Evolutionary conservation across 164 flowering plant genomes (phyloP).

Genomic region (Amborella trichopoda): DNA sequence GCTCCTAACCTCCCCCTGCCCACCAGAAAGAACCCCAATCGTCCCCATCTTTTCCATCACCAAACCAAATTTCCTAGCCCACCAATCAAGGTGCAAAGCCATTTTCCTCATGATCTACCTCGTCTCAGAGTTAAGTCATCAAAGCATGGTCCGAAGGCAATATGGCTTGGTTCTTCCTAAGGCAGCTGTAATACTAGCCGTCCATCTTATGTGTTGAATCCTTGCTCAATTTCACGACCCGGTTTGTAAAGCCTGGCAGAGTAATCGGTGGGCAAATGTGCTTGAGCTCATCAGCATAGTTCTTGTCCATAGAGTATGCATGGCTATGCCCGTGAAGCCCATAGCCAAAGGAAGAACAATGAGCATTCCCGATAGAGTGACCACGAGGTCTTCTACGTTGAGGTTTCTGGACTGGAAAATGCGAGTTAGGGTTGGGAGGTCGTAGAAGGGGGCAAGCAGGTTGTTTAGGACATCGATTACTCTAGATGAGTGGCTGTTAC

Average conservation of each 20-base stretch:
- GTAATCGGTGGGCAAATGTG: conserved; percentile 4
- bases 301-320: background rate
- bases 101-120: conserved; percentile 4
- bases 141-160: conserved; percentile 11
- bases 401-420: conserved; percentile 8
- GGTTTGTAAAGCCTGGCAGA: background rate
- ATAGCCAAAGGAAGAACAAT: conserved; percentile 5
- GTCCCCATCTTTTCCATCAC: conserved; percentile 17
- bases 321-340: conserved; percentile 8
- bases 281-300: conserved; percentile 4
- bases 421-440: background rate
- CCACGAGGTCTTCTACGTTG: conserved; percentile 12
- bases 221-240: conserved; percentile 2
- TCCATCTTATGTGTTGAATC: conserved; percentile 2
- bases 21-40: conserved; percentile 5
- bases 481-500: conserved; percentile 5
- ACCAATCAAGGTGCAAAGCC: background rate
- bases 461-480: background rate
- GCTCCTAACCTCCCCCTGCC: conserved; percentile 21
- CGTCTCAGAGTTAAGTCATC: conserved; percentile 4
- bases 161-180: conserved; percentile 6
- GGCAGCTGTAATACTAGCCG: conserved; percentile 5
- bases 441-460: background rate
- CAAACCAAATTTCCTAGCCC: conserved; percentile 6
- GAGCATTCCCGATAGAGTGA: conserved; percentile 17